Evolutionary conservation across 169 alveolate genomes (phyloP).

Genomic region (Plasmodium sp.): DNA sequence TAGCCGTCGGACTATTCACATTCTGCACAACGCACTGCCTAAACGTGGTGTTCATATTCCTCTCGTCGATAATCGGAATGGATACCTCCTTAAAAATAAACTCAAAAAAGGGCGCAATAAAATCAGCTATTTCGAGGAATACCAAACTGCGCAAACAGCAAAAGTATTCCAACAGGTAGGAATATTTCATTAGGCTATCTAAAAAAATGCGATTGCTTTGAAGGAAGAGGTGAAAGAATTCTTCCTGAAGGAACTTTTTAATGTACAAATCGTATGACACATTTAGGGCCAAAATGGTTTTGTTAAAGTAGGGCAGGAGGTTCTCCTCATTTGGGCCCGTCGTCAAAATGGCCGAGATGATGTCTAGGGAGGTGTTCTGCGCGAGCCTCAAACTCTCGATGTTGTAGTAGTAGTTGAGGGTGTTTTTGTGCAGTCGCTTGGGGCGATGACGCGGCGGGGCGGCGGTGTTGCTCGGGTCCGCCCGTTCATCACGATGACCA

Average conservation of each 20-base stretch:
- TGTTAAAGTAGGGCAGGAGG: slow-evolving; percentile 52
- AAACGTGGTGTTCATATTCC: slow-evolving; percentile 50
- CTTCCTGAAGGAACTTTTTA: slow-evolving; percentile 58
- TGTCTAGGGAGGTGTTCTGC: slow-evolving; percentile 37
- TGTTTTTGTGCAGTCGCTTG: slow-evolving; percentile 60
- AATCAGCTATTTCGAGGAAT: slow-evolving; percentile 72
- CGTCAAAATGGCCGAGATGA: slow-evolving; percentile 31
- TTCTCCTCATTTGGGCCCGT: neutral
- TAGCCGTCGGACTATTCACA: neutral
- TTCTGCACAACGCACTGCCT: slow-evolving; percentile 56
- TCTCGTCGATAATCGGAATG: slow-evolving; percentile 61
- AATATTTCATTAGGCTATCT: slow-evolving; percentile 66
- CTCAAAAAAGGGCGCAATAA: slow-evolving; percentile 65
- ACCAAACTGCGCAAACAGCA: slow-evolving; percentile 72
- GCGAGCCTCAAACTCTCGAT: slow-evolving; percentile 17
- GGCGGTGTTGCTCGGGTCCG: neutral
- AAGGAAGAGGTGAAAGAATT: slow-evolving; percentile 25
- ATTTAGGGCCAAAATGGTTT: slow-evolving; percentile 45
- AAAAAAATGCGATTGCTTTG: slow-evolving; percentile 70
- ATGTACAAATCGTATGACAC: slow-evolving; percentile 64
- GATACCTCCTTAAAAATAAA: slow-evolving; percentile 61
- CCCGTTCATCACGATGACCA: neutral
- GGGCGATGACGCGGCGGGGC: neutral
- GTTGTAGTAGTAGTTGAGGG: slow-evolving; percentile 65
- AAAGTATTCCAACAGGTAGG: slow-evolving; percentile 53